Evolutionary conservation across 805 yeast species (phyloP).

Genomic region (Alloascoidea africana): DNA sequence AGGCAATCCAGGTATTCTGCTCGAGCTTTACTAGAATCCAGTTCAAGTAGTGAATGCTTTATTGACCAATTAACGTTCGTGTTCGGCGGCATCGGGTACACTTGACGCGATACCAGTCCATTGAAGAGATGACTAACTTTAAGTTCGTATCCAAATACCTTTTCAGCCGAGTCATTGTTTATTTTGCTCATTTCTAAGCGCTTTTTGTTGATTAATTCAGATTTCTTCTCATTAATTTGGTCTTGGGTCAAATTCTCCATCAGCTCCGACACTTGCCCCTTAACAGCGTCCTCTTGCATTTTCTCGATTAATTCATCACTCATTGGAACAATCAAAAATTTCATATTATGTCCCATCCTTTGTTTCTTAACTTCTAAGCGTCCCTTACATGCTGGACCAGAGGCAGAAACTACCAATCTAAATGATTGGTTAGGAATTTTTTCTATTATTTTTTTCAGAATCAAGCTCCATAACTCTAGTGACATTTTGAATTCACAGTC

Average conservation of each 20-base stretch:
- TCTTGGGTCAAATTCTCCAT: slow-evolving; percentile 9
- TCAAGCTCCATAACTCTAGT: slow-evolving; percentile 30
- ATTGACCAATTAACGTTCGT: background rate
- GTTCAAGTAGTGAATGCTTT: background rate
- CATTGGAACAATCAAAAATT: slow-evolving; percentile 20
- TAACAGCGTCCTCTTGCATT: slow-evolving; percentile 9
- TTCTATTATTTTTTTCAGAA: slow-evolving; percentile 24
- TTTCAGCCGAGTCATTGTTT: slow-evolving; percentile 8
- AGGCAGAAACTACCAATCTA: slow-evolving; percentile 18
- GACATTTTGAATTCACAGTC: slow-evolving; percentile 54
- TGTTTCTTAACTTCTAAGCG: slow-evolving; percentile 11
- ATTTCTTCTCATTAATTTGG: slow-evolving; percentile 12
- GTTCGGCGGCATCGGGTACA: slow-evolving; percentile 4
- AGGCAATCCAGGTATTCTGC: too few species aligned
- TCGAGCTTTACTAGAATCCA: too few species aligned
- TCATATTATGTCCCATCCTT: too few species aligned
- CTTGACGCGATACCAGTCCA: slow-evolving; percentile 12
- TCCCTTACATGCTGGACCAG: slow-evolving; percentile 7
- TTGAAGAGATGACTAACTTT: slow-evolving; percentile 21
- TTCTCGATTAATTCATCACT: slow-evolving; percentile 10
- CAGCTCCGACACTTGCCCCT: slow-evolving; percentile 8
- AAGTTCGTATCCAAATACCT: slow-evolving; percentile 22
- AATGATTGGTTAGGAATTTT: slow-evolving; percentile 20
- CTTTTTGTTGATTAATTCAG: slow-evolving; percentile 4
- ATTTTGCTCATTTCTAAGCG: too few species aligned